These are phyloP conservation scores for Thermoascus crustaceus DNA, from an alignment of 2,329 filamentous ascomycete genomes.

Conservation along the genomic window DNA sequence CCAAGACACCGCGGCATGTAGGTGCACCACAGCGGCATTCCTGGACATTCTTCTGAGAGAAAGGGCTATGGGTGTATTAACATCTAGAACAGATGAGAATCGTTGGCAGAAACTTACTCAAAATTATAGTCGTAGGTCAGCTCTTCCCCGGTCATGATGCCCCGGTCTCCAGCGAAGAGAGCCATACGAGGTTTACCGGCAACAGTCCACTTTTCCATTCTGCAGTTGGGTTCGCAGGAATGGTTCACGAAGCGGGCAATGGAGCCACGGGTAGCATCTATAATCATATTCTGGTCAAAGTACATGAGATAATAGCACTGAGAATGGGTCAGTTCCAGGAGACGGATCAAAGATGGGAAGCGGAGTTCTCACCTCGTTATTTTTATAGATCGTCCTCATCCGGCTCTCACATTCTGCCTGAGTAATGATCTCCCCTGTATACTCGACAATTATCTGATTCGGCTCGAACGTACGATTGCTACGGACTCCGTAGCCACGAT, in stretches of 20 bases:
- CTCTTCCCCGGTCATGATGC: constrained; percentile 91
- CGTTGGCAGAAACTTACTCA: constrained; percentile 40
- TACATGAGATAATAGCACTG: constrained; percentile 98
- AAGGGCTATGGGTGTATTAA: constrained; percentile 35
- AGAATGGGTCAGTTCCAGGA: constrained; percentile 9
- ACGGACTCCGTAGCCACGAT: constrained; percentile 85
- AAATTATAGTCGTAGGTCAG: constrained; percentile 88
- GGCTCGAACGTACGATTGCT: constrained; percentile 80
- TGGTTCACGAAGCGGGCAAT: constrained; percentile 98
- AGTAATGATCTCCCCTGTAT: constrained; percentile 95
- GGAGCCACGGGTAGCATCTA: constrained; percentile 90
- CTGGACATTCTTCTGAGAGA: constrained; percentile 56
- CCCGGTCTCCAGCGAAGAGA: constrained; percentile 80
- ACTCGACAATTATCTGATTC: constrained; percentile 96
- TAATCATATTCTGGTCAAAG: constrained; percentile 97
- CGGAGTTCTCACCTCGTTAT: constrained; percentile 64
- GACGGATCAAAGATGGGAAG: background rate
- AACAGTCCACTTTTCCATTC: constrained; percentile 98
- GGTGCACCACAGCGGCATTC: constrained; percentile 54
- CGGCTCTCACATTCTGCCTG: constrained; percentile 86
- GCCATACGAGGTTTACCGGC: constrained; percentile 91
- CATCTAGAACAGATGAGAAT: background rate
- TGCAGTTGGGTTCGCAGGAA: constrained; percentile 90
- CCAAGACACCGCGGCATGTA: constrained; percentile 55
- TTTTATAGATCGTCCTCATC: constrained; percentile 88